Evolutionary conservation across 2,329 filamentous ascomycete species (phyloP), one percentile per base, ranked within the genome.

Genomic region (Dothideomycetidae sp.): DNA sequence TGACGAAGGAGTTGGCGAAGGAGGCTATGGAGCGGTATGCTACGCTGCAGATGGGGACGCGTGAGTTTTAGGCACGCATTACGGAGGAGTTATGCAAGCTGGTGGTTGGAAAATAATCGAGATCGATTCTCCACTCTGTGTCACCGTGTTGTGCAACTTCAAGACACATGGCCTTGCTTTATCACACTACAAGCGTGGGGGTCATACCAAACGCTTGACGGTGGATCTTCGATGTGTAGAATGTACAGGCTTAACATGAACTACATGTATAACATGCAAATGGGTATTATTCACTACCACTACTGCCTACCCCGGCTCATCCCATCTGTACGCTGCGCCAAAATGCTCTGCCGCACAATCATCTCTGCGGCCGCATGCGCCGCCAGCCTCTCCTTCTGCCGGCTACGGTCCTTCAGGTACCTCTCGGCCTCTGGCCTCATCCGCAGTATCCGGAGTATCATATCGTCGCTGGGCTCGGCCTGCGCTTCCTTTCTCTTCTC

Each of bases 401-500:
- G 71, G 54, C 84, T 86, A 29, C 90, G 69, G 57, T 96, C 88
- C 52, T 82, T 83, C 43, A 98, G 67, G 59, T 98, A 98, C 21
- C 73, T 65, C 33, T 77, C 71, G 3, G 90, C 90, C 61, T 96
- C 90, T 2, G 85, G 84, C 32, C 90, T 70, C 90, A 98, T 98
- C 36, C 90, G 72, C 47, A 98, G 60, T 46, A 98, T 98, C 13
- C 90, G 72, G 50, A 98, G 60, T 47, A 98, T 96, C 81, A 96
- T 96, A 55, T 98, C 90, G 57, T 98, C 90, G 55, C 80, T 93
- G 2, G 90, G 88, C 55, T 96, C 90, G 1, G 90, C 88, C 55
- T 98, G 90, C 1, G 85, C 84, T 56, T 96, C 88, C 50, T 86
- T 85, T 45, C 90, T 71, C 64, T 93, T 94, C 60, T 93, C 88